Base-by-base conservation (phyloP, 179 eudicot species). In the Pouteria campechiana region DNA sequence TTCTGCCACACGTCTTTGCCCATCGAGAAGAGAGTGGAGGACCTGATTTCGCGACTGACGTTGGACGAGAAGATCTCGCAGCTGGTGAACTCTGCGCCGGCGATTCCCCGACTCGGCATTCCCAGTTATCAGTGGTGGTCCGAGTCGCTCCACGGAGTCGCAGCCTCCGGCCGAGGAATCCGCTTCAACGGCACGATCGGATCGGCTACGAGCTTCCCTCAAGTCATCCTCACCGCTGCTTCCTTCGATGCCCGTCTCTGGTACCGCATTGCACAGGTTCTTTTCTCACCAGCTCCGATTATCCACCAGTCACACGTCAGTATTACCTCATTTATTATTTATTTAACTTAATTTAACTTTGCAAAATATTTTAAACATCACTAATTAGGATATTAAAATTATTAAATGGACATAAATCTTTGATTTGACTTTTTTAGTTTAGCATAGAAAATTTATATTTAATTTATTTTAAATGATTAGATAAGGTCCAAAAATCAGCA, bases 111-210 rank as follows among this genome's bases (percentile, higher is more conserved):
- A 19, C 89, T 89, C 3, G 83, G 88, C 14, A 44, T 75, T 22
- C 80, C 95, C 11, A 74, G 75, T 3, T 89, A 81, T 54, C 53
- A 89, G 65, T 89, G 95, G 97, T 89, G 97, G 95, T 81, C 88
- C 2, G 97, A 89, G 46, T 93, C 83, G 0, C 58, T 89, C 51
- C 97, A 89, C 72, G 97, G 97, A 10, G 79, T 89, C 12, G 75
- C 97, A 3, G 53, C 60, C 7, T 60, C 67, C 9, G 94, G 94
- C 2, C 52, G 11, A 1, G 92, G 88, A 3, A 39, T 78, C 3
- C 9, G 11, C 0, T 61, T 77, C 2, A 45, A 21, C 2, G 80
- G 76, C 5, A 30, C 25, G 0, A 64, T 88, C 14, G 28, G 6
- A 0, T 47, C 58, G 35, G 81, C 88, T 27, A 89, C 97, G 40